Evolutionary conservation across 2,329 filamentous ascomycete genomes (phyloP).

Genomic region (Colletotrichum navitas): DNA sequence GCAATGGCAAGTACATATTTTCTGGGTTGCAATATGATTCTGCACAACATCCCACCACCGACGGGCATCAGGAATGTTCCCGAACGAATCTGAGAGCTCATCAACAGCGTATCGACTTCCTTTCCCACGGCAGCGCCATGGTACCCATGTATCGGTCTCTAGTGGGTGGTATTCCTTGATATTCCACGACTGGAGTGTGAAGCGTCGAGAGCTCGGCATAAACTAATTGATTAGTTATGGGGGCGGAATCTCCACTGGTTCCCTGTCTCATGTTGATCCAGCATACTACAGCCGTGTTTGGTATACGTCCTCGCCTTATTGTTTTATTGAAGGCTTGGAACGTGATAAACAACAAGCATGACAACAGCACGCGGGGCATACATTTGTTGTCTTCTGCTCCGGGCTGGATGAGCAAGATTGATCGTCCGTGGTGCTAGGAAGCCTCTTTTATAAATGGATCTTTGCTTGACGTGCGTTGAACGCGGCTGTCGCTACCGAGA

Average conservation of each 20-base stretch:
- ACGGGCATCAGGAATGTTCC: constrained; percentile 11
- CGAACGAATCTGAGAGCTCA: constrained; percentile 21
- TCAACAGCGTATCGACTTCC: constrained; percentile 31
- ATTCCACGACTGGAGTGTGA: constrained; percentile 26
- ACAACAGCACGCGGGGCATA: constrained; percentile 53
- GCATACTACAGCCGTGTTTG: constrained; percentile 48
- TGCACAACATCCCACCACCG: constrained; percentile 32
- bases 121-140: constrained; percentile 34
- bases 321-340: constrained; percentile 56
- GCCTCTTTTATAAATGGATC: constrained; percentile 42
- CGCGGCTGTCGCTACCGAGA: constrained; percentile 49
- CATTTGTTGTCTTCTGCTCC: constrained; percentile 50
- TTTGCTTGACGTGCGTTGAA: neutral
- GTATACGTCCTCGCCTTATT: constrained; percentile 55
- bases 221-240: constrained; percentile 26
- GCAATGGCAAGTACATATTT: constrained; percentile 15
- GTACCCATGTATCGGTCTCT: constrained; percentile 19
- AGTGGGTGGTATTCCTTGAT: constrained; percentile 18
- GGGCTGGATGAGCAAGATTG: constrained; percentile 52
- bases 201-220: constrained; percentile 21
- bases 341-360: constrained; percentile 57
- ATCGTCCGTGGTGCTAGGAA: constrained; percentile 56
- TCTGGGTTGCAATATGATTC: constrained; percentile 25
- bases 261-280: constrained; percentile 24
- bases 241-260: constrained; percentile 2